Conservation (phyloP, 345 rosid genomes). For the Eucalyptus cloeziana region DNA sequence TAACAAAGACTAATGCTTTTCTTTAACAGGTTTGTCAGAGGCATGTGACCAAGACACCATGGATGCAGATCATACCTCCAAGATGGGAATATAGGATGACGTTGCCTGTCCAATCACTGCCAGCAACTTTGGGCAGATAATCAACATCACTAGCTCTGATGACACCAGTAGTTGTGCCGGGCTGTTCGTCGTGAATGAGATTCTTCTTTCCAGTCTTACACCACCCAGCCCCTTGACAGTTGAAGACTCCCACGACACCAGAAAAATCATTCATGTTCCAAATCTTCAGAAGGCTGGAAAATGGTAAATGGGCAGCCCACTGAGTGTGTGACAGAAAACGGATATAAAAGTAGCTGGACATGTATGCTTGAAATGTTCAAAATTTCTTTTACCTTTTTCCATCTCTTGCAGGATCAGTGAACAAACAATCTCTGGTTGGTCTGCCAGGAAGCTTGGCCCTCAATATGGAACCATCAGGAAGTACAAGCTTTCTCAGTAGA, state of each 20-base stretch:
- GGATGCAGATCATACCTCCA: slow-evolving; percentile 22
- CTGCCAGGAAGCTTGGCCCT: slow-evolving; percentile 67
- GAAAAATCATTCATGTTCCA: slow-evolving; percentile 54
- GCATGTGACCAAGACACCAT: not conserved
- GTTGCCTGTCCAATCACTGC: slow-evolving; percentile 44
- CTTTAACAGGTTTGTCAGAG: not conserved
- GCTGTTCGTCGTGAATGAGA: slow-evolving; percentile 50
- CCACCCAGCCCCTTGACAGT: slow-evolving; percentile 74
- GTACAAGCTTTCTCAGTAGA: slow-evolving; percentile 52
- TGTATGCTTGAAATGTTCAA: not conserved
- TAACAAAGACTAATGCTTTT: not conserved
- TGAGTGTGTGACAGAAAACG: not conserved
- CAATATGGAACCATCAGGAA: slow-evolving; percentile 56
- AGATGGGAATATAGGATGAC: slow-evolving; percentile 41
- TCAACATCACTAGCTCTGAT: slow-evolving; percentile 44
- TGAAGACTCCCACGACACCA: slow-evolving; percentile 52
- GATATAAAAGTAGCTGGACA: not conserved
- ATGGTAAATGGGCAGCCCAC: not conserved
- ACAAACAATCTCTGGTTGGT: slow-evolving; percentile 58
- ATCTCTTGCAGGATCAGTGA: slow-evolving; percentile 51
- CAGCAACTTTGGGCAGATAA: slow-evolving; percentile 40
- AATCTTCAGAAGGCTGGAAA: slow-evolving; percentile 44
- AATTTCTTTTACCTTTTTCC: slow-evolving; percentile 26
- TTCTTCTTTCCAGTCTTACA: slow-evolving; percentile 43
- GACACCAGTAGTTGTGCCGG: slow-evolving; percentile 32